phyloP scores from a whole-genome alignment of 2,329 filamentous ascomycete genomes.

The Blastomyces gilchristii region DNA sequence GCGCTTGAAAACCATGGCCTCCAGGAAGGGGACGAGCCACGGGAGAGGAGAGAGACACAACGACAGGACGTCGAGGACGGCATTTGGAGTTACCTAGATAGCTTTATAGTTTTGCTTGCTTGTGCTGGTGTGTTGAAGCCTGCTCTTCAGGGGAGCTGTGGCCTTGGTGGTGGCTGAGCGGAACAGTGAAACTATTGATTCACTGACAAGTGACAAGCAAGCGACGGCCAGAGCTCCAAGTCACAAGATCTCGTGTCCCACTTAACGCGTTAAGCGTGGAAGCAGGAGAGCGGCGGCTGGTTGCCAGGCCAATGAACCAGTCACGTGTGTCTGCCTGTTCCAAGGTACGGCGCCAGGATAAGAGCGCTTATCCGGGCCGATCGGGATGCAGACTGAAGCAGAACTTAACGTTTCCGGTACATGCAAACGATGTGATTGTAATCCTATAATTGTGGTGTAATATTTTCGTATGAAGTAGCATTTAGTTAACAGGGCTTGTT shows the following conservation, averaged over 20 bases:
- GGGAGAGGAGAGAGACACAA: constrained; percentile 9
- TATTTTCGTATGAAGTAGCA: background rate
- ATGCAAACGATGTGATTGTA: too few relatives aligned
- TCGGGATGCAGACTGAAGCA: too few relatives aligned
- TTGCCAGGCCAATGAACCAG: background rate
- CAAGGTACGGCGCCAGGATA: too few relatives aligned
- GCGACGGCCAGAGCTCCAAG: background rate
- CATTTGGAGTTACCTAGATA: constrained; percentile 9
- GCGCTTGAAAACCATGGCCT: constrained; percentile 16
- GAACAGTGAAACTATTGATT: background rate
- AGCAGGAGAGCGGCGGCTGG: background rate
- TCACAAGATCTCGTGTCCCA: constrained; percentile 1
- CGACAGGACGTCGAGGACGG: constrained; percentile 2
- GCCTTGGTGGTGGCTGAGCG: background rate
- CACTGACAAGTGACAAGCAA: background rate
- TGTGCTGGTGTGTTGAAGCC: background rate
- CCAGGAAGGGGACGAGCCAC: constrained; percentile 3
- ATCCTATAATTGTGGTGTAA: too few relatives aligned
- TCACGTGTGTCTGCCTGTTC: background rate
- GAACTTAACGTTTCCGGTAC: too few relatives aligned
- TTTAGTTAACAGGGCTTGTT: background rate
- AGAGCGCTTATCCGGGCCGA: background rate
- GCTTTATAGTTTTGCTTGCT: background rate
- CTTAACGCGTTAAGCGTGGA: constrained; percentile 4
- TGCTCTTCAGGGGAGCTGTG: background rate